Evolutionary conservation across 176 grass and related monocot species (phyloP).

Genomic region (Oryza nivara): DNA sequence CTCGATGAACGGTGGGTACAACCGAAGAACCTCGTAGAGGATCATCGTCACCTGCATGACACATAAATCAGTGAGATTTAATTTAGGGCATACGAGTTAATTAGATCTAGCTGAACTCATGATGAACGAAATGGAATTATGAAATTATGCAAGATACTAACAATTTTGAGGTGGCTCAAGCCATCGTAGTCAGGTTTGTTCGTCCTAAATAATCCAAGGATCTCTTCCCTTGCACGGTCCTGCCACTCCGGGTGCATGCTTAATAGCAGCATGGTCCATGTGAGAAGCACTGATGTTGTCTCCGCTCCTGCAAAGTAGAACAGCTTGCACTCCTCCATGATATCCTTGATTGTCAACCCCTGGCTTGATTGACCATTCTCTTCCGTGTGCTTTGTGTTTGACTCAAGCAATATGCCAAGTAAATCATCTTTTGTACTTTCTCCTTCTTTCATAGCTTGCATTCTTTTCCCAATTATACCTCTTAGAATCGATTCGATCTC

Average conservation of each 20-base stretch:
- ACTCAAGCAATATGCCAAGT: conserved; percentile 55
- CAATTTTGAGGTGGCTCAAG: conserved; percentile 57
- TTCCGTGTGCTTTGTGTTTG: conserved; percentile 46
- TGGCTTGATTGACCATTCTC: conserved; percentile 21
- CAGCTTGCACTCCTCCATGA: conserved; percentile 82
- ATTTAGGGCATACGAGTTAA: background rate
- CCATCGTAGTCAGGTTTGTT: conserved; percentile 50
- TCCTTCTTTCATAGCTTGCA: conserved; percentile 41
- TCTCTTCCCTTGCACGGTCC: conserved; percentile 61
- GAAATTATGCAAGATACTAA: conserved; percentile 25
- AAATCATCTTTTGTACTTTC: conserved; percentile 47
- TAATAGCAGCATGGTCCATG: conserved; percentile 67
- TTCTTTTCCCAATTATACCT: conserved; percentile 51
- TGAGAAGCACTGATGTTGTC: conserved; percentile 70
- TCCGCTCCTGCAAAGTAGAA: conserved; percentile 90
- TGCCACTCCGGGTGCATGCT: conserved; percentile 80
- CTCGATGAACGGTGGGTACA: conserved; percentile 51
- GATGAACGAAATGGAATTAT: background rate
- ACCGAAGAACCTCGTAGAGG: conserved; percentile 64
- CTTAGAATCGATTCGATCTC: conserved; percentile 49
- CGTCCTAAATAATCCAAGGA: conserved; percentile 47
- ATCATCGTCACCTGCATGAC: conserved; percentile 67
- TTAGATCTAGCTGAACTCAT: background rate
- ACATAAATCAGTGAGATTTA: no score
- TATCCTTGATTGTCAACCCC: conserved; percentile 57